Evolutionary conservation across 2,329 filamentous ascomycete genomes (phyloP).

Genomic region (Volutella citrinella): DNA sequence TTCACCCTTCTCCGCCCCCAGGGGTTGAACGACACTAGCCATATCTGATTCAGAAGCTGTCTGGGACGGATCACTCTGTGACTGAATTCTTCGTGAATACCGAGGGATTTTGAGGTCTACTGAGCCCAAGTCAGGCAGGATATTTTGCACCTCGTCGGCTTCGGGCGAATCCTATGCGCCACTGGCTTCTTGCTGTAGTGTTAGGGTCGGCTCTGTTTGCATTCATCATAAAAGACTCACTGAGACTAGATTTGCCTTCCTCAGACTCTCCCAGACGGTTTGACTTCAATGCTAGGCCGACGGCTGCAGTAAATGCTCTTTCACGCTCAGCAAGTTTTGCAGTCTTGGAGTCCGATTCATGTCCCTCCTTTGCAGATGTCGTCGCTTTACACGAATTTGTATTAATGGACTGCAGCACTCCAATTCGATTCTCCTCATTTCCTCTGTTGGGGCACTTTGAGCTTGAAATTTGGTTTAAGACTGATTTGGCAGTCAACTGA

Average conservation of each 20-base stretch:
- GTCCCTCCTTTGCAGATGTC: constrained; percentile 1
- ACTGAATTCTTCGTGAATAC: constrained; percentile 45
- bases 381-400: constrained; percentile 10
- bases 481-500: too few relatives aligned
- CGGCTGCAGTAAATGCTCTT: constrained; percentile 18
- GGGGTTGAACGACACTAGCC: too few relatives aligned
- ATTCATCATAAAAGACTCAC: too few relatives aligned
- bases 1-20: too few relatives aligned
- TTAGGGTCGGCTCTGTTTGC: too few relatives aligned
- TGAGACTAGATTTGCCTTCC: too few relatives aligned
- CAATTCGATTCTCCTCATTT: constrained; percentile 15
- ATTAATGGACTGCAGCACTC: constrained; percentile 1
- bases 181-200: constrained; percentile 10
- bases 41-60: too few relatives aligned
- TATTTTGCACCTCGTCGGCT: constrained; percentile 12
- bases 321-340: constrained; percentile 9
- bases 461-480: too few relatives aligned
- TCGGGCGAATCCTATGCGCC: constrained; percentile 19
- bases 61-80: constrained; percentile 44
- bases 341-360: neutral
- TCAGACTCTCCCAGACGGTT: constrained; percentile 5
- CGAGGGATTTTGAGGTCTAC: constrained; percentile 31
- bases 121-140: constrained; percentile 12
- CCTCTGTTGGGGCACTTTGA: too few relatives aligned
- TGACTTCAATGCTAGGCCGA: constrained; percentile 18